Conservation (phyloP, 176 grass and related monocot species). For the Poa pratensis region DNA sequence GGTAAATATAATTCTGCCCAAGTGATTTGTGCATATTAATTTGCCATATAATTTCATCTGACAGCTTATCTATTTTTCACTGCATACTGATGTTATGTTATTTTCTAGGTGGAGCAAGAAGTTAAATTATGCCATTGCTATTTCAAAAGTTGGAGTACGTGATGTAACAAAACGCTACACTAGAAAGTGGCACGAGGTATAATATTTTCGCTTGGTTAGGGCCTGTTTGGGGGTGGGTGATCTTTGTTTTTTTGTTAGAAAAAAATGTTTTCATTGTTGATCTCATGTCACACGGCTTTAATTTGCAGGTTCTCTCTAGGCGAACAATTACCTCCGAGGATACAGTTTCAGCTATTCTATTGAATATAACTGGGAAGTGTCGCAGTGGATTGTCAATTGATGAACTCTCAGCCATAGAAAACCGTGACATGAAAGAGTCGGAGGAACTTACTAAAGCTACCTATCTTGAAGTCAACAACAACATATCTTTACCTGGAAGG, state of each 20-base stretch:
- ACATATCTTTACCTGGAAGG: slow-evolving; percentile 84
- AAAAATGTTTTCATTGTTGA: slow-evolving; percentile 9
- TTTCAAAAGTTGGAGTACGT: slow-evolving; percentile 76
- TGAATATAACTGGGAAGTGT: slow-evolving; percentile 74
- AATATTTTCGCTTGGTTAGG: slow-evolving; percentile 26
- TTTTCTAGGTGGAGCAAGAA: slow-evolving; percentile 94
- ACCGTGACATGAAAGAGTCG: slow-evolving; percentile 72
- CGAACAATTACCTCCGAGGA: slow-evolving; percentile 76
- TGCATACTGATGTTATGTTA: slow-evolving; percentile 44
- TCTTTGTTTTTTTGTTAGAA: not conserved
- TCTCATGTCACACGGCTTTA: slow-evolving; percentile 23
- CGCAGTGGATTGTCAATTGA: slow-evolving; percentile 63
- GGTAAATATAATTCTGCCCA: slow-evolving; percentile 50
- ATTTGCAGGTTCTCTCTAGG: slow-evolving; percentile 83
- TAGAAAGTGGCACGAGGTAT: slow-evolving; percentile 93
- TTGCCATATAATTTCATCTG: slow-evolving; percentile 39
- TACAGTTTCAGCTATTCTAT: slow-evolving; percentile 55
- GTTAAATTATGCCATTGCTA: slow-evolving; percentile 83
- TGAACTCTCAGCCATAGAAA: slow-evolving; percentile 48
- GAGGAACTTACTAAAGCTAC: slow-evolving; percentile 73
- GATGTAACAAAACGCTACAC: slow-evolving; percentile 97
- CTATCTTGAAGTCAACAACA: slow-evolving; percentile 64
- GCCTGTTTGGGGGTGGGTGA: not conserved
- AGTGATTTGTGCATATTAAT: slow-evolving; percentile 43
- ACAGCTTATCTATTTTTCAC: slow-evolving; percentile 28